phyloP scores from a whole-genome alignment of 345 rosid species.

The Litchi chinensis region DNA sequence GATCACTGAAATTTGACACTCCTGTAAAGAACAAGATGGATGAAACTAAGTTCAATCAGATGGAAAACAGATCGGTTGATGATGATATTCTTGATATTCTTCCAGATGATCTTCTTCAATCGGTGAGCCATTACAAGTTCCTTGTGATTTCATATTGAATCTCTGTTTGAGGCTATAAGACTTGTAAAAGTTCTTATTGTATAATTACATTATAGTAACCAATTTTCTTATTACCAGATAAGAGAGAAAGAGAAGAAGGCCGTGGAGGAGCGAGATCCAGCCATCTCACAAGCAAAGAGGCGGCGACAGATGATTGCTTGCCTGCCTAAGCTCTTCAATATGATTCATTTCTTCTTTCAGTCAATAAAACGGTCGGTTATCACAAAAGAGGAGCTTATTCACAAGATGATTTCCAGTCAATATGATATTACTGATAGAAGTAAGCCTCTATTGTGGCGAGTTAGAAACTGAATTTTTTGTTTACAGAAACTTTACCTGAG shows the following conservation, averaged over 20 bases:
- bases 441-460: constrained; percentile 29
- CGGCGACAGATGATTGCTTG: constrained; percentile 61
- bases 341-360: constrained; percentile 65
- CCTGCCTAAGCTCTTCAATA: constrained; percentile 80
- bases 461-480: neutral
- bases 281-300: constrained; percentile 79
- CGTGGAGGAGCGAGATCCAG: constrained; percentile 70
- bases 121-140: constrained; percentile 47
- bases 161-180: neutral
- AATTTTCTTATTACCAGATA: constrained; percentile 47
- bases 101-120: constrained; percentile 52
- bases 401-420: constrained; percentile 61
- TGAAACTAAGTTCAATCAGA: constrained; percentile 31
- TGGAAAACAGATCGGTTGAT: constrained; percentile 30
- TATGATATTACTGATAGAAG: constrained; percentile 72
- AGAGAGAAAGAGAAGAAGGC: constrained; percentile 70
- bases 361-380: constrained; percentile 65
- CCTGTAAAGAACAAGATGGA: constrained; percentile 31
- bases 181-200: neutral
- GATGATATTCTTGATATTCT: constrained; percentile 57
- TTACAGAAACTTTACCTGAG: constrained; percentile 13
- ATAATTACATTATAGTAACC: neutral
- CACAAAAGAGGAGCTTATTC: constrained; percentile 75
- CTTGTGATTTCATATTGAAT: neutral
- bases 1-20: constrained; percentile 66